Base-by-base conservation (phyloP, 2,329 filamentous ascomycete species). In the Dactylonectria macrodidyma region DNA sequence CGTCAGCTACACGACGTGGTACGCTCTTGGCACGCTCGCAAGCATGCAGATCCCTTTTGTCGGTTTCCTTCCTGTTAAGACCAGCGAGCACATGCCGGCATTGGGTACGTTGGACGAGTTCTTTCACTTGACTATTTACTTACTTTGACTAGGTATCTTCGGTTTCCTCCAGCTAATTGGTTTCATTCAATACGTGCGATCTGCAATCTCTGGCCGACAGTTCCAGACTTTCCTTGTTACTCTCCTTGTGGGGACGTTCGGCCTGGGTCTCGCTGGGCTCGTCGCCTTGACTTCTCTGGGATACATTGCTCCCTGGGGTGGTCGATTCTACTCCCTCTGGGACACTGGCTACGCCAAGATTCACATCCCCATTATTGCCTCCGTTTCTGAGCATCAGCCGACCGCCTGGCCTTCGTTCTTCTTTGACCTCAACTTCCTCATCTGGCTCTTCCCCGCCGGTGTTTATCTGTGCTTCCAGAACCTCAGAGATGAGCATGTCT, bases 1-100 rank as follows among this genome's bases (percentile, higher is more conserved):
- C 77, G 95, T 98, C 78, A 94, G 94, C 79, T 99, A 99, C 83
- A 97, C 94, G 50, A 98, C 95, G 1, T 99, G 97, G 96, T 99
- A 97, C 82, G 94, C 95, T 46, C 87, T 99, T 41, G 96, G 97
- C 67, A 98, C 96, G 72, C 83, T 99, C 82, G 96, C 95, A 62
- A 97, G 95, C 85, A 98, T 99, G 95, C 96, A 99, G 84, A 96
- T 99, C 85, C 96, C 96, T 3, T 99, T 99, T 78, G 97, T 99
- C 64, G 96, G 96, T 66, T 99, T 99, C 86, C 84, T 97, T 84
- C 95, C 96, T 26, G 94, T 99, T 78, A 93, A 94, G 81, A 98
- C 94, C 80, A 98, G 95, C 84, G 96, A 99, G 84, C 96, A 99
- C 83, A 99, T 99, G 95, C 93, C 96, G 65, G 95, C 96, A 26